phyloP scores from a whole-genome alignment of 176 grass and related monocot genomes.

The Typha latifolia region DNA sequence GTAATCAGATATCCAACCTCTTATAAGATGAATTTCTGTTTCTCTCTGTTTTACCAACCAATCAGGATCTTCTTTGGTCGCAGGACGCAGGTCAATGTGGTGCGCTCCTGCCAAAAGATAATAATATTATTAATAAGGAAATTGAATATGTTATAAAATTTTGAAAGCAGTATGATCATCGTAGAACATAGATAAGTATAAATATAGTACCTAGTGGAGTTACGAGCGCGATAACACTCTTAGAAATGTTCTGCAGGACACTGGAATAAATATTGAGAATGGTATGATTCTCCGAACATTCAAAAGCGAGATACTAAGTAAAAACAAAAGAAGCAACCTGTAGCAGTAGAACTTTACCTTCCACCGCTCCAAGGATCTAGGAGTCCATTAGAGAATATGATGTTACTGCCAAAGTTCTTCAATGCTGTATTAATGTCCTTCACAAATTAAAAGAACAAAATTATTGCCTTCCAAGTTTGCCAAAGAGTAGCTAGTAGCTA shows the following conservation, averaged over 20 bases:
- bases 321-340: slow-evolving; percentile 3
- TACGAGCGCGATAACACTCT: slow-evolving; percentile 69
- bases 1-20: slow-evolving; percentile 61
- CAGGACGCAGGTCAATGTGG: slow-evolving; percentile 65
- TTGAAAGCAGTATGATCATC: not conserved
- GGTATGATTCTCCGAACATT: slow-evolving; percentile 17
- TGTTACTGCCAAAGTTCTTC: slow-evolving; percentile 84
- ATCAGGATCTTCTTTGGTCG: slow-evolving; percentile 54
- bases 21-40: slow-evolving; percentile 60
- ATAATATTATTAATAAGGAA: not conserved
- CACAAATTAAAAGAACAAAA: slow-evolving; percentile 2
- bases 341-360: slow-evolving; percentile 37
- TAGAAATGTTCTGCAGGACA: slow-evolving; percentile 78
- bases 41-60: slow-evolving; percentile 77
- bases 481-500: no score
- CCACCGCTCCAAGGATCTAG: slow-evolving; percentile 93
- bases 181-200: not conserved
- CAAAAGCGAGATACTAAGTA: slow-evolving; percentile 10
- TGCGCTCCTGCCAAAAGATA: slow-evolving; percentile 56
- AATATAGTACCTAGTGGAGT: slow-evolving; percentile 62
- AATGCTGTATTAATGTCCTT: slow-evolving; percentile 61
- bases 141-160: not conserved
- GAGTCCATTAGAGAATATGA: slow-evolving; percentile 95
- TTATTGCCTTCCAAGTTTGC: no score
- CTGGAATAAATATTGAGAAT: slow-evolving; percentile 33